A percentile compares a stretch with the other conserved stretches of the same genome.
Evolutionary conservation across 2,329 filamentous ascomycete species (phyloP).

Genomic region (Karstenula rhodostoma): DNA sequence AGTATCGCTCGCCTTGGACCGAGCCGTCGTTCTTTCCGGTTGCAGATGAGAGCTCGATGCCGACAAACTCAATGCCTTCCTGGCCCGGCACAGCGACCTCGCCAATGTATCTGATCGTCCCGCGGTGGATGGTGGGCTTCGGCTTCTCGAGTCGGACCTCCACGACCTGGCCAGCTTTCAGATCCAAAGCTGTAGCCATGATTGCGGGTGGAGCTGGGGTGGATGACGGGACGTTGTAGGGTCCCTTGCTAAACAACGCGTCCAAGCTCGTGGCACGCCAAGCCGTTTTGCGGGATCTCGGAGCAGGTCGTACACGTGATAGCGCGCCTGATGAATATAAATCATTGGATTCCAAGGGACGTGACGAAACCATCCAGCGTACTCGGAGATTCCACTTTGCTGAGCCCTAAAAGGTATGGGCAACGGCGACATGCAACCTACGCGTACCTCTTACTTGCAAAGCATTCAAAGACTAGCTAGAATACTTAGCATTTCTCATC

Average conservation of each 20-base stretch:
- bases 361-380: not conserved
- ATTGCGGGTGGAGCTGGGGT: conserved; percentile 4
- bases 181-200: conserved; percentile 30
- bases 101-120: conserved; percentile 81
- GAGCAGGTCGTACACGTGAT: conserved; percentile 1
- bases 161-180: conserved; percentile 72
- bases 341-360: not conserved
- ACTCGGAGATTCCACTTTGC: no score
- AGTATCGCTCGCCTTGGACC: conserved; percentile 86
- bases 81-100: conserved; percentile 73
- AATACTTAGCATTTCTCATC: no score
- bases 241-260: conserved; percentile 7
- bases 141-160: conserved; percentile 59
- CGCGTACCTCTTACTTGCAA: no score
- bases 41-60: conserved; percentile 82
- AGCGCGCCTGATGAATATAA: not conserved
- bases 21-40: conserved; percentile 93
- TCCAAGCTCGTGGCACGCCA: conserved; percentile 1
- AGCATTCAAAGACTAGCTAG: no score
- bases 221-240: not conserved
- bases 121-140: conserved; percentile 70
- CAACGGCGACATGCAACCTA: no score
- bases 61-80: conserved; percentile 79
- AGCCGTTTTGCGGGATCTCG: not conserved
- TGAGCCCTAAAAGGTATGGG: not conserved